Evolutionary conservation across 805 yeast species (phyloP).

Genomic region (Candida michaelii): DNA sequence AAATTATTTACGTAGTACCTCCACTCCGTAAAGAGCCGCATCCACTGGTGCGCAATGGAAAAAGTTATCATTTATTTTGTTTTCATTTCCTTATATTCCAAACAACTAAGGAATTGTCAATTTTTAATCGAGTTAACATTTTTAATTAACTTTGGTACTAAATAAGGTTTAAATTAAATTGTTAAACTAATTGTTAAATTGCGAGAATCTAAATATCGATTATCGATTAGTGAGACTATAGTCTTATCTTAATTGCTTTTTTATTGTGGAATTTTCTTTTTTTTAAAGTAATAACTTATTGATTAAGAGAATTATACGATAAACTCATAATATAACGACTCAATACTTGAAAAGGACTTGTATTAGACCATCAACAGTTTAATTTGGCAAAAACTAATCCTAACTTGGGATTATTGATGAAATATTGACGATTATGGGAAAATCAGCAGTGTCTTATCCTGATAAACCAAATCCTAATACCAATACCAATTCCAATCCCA

Average conservation of each 20-base stretch:
- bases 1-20: no score
- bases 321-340: no score
- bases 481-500: slow-evolving; percentile 7
- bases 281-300: background rate
- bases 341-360: no score
- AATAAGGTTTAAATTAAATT: background rate
- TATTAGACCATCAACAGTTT: background rate
- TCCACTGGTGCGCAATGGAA: slow-evolving; percentile 4
- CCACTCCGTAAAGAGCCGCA: slow-evolving; percentile 1
- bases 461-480: slow-evolving; percentile 3
- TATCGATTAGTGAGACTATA: background rate
- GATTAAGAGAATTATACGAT: background rate
- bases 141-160: background rate
- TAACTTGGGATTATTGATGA: background rate
- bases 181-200: background rate
- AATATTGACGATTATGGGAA: slow-evolving; percentile 3
- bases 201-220: background rate
- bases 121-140: background rate
- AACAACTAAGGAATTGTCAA: background rate
- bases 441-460: slow-evolving; percentile 7
- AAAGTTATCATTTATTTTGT: slow-evolving; percentile 6
- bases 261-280: slow-evolving; percentile 5
- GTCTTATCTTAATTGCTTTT: slow-evolving; percentile 4
- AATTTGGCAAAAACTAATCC: background rate
- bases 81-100: slow-evolving; percentile 2